phyloP scores from a whole-genome alignment of 352 stramenopile genomes.

The Phytophthora hybrid region DNA sequence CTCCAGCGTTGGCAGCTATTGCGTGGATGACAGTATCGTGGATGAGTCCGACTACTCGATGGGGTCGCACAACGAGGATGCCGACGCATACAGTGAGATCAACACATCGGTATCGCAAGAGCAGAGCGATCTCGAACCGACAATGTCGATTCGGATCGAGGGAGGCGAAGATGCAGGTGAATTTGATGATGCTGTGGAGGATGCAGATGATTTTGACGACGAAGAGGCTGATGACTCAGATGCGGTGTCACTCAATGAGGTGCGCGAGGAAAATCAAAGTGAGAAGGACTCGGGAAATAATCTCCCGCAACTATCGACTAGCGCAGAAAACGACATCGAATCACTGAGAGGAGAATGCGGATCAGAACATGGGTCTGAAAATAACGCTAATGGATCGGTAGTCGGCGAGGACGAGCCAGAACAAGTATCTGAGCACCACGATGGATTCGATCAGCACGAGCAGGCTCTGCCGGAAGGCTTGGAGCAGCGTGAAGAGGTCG shows the following conservation, averaged over 20 bases:
- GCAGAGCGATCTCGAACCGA: too few relatives aligned
- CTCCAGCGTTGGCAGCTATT: background rate
- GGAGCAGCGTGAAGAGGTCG: too few relatives aligned
- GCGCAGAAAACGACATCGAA: background rate
- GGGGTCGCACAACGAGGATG: background rate
- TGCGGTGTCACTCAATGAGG: too few relatives aligned
- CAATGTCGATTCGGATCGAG: too few relatives aligned
- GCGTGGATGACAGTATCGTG: background rate
- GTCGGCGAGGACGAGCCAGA: background rate
- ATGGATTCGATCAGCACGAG: background rate
- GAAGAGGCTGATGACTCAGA: too few relatives aligned
- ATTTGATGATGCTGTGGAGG: too few relatives aligned
- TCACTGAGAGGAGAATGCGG: too few relatives aligned
- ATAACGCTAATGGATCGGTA: background rate
- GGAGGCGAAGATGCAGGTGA: too few relatives aligned
- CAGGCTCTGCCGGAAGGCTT: background rate
- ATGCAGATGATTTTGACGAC: too few relatives aligned
- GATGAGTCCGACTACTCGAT: background rate
- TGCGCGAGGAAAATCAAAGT: background rate
- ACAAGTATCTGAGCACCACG: background rate
- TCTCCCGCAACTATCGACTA: background rate
- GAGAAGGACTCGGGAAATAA: background rate
- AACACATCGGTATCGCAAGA: conserved; percentile 1
- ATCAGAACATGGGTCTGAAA: background rate
- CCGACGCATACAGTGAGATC: background rate